Evolutionary conservation across 2,329 filamentous ascomycete species (phyloP), one percentile per base, ranked within the genome.

Genomic region (Pyrenophora seminiperda): DNA sequence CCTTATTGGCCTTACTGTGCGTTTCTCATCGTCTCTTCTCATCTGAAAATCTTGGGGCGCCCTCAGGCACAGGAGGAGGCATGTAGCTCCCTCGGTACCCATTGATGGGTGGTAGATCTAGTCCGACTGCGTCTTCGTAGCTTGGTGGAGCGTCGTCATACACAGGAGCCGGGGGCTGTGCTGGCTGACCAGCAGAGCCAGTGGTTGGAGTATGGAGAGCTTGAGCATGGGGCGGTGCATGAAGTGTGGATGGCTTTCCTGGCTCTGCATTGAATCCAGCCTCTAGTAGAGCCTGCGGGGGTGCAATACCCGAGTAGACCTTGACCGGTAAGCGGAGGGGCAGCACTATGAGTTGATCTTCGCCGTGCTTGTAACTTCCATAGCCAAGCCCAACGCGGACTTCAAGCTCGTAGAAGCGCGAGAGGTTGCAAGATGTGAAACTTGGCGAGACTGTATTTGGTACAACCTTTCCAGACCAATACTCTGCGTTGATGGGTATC

Each of bases 81-180:
- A 69, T 74, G 68, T 89, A 91, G 11, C 84, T 85, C 20, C 87
- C 84, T 62, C 91, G 79, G 19, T 87, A 77, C 53, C 86, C 88
- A 67, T 90, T 83, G 47, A 91, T 83, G 1, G 90, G 89, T 29
- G 83, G 87, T 54, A 94, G 75, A 50, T 86, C 83, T 58, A 90
- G 87, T 5, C 91, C 91, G 75, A 97, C 87, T 10, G 91, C 91
- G 73, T 97, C 92, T 73, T 96, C 91, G 67, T 97, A 97, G 65
- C 90, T 96, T 6, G 92, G 92, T 14, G 93, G 92, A n/a, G 91
- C 90, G 47, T 94, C 91, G 24, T 90, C 87, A 57, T 83, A 78
- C 2, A 73, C 76, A 9, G 68, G 82, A 17, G 72, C 66, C 2
- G 63, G 50, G 17, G 56, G 50, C 22, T 55, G 50, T 31, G 58